These are phyloP conservation scores for Backusella psychrophila DNA, from an alignment of 192 early-diverging fungal species.

Conservation along the genomic window DNA sequence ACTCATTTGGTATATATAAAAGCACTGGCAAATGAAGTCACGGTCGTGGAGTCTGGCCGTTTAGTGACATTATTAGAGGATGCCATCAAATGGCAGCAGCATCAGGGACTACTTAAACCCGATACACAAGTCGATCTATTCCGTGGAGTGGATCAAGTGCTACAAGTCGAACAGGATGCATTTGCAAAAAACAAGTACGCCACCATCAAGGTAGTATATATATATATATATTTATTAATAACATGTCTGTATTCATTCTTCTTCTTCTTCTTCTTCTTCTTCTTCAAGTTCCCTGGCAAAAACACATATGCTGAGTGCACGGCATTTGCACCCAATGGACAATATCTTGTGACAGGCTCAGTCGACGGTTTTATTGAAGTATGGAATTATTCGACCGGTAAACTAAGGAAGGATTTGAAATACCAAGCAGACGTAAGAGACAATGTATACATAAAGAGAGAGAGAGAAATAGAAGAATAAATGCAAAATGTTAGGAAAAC, in stretches of 20 bases:
- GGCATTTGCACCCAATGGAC: slow-evolving; percentile 82
- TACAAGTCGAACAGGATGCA: slow-evolving; percentile 68
- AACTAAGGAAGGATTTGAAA: slow-evolving; percentile 80
- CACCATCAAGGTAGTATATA: slow-evolving; percentile 68
- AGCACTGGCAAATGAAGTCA: slow-evolving; percentile 63
- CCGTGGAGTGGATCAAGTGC: slow-evolving; percentile 55
- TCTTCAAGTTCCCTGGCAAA: slow-evolving; percentile 67
- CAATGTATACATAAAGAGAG: neutral
- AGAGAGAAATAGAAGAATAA: neutral
- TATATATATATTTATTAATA: no score
- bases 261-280: no score
- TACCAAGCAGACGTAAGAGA: slow-evolving; percentile 82
- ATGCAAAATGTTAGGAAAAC: slow-evolving; percentile 55
- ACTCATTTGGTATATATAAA: neutral
- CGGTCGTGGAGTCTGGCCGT: slow-evolving; percentile 73
- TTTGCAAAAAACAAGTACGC: slow-evolving; percentile 65
- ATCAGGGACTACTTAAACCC: slow-evolving; percentile 72
- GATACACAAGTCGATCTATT: slow-evolving; percentile 82
- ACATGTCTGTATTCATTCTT: no score
- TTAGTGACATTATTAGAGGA: slow-evolving; percentile 86
- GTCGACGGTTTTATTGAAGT: slow-evolving; percentile 96
- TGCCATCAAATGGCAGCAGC: slow-evolving; percentile 84
- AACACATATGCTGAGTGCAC: slow-evolving; percentile 76
- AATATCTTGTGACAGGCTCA: slow-evolving; percentile 84
- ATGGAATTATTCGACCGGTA: slow-evolving; percentile 91